phyloP scores from a whole-genome alignment of 352 stramenopile species.

The Phytophthora aleatoria region DNA sequence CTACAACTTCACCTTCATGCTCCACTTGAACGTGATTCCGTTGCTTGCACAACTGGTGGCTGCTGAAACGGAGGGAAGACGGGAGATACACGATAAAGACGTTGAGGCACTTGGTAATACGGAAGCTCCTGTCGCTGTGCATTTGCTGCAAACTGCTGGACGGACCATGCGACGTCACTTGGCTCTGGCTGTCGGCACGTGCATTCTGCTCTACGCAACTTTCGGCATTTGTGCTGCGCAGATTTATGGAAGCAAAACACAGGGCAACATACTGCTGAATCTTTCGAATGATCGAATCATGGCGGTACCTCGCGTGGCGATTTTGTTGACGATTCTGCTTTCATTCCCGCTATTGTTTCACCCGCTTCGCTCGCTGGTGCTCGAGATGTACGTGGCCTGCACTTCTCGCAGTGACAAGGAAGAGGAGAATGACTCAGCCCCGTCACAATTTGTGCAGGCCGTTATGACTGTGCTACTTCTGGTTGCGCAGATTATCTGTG shows the following conservation, averaged over 20 bases:
- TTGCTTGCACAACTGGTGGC: slow-evolving; percentile 63
- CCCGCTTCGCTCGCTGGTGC: slow-evolving; percentile 63
- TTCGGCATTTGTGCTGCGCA: slow-evolving; percentile 65
- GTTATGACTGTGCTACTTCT: slow-evolving; percentile 51
- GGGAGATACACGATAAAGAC: slow-evolving; percentile 12
- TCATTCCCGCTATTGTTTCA: slow-evolving; percentile 82
- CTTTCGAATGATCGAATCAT: slow-evolving; percentile 76
- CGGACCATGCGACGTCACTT: slow-evolving; percentile 53
- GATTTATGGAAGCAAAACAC: slow-evolving; percentile 64
- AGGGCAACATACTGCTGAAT: slow-evolving; percentile 83
- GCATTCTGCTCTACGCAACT: slow-evolving; percentile 60
- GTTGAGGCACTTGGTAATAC: slow-evolving; percentile 12
- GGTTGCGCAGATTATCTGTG: slow-evolving; percentile 51
- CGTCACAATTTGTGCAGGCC: slow-evolving; percentile 38
- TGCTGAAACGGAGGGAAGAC: slow-evolving; percentile 20
- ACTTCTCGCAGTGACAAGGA: slow-evolving; percentile 12
- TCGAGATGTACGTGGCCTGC: slow-evolving; percentile 54
- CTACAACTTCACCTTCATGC: slow-evolving; percentile 89
- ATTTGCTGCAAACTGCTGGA: slow-evolving; percentile 31
- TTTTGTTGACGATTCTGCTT: slow-evolving; percentile 76
- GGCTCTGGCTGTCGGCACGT: slow-evolving; percentile 47
- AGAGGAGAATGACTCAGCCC: slow-evolving; percentile 2
- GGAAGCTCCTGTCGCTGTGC: slow-evolving; percentile 15
- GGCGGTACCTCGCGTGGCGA: slow-evolving; percentile 62
- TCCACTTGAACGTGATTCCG: slow-evolving; percentile 82